Conservation (phyloP, 2,329 filamentous ascomycete species). For the Colletotrichum cereale region DNA sequence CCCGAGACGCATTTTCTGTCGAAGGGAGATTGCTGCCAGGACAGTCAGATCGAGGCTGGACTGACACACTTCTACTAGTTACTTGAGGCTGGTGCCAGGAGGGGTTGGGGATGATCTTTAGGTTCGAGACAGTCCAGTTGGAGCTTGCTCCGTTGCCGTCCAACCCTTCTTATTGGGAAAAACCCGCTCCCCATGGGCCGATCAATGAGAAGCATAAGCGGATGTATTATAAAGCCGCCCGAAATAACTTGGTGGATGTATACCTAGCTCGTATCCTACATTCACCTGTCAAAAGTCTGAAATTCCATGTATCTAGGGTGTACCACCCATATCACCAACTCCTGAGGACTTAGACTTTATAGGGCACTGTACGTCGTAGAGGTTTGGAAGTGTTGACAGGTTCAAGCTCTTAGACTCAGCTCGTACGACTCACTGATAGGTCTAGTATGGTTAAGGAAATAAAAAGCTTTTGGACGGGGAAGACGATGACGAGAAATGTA, state of each 20-base stretch:
- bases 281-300: no score
- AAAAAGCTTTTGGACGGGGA: no score
- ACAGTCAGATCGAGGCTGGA: neutral
- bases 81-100: neutral
- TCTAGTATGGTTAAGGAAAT: neutral
- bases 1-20: constrained; percentile 95
- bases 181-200: neutral
- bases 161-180: constrained; percentile 5
- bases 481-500: neutral
- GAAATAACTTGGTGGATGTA: neutral
- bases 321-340: neutral
- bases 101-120: neutral
- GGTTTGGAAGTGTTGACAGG: constrained; percentile 8
- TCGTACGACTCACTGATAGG: neutral
- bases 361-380: neutral
- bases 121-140: neutral
- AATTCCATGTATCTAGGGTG: no score
- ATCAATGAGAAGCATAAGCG: neutral
- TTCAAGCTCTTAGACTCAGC: constrained; percentile 13
- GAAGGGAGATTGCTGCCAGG: constrained; percentile 84
- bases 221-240: neutral
- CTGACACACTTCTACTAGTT: neutral
- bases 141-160: constrained; percentile 1
- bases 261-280: neutral
- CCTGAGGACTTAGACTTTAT: neutral